These are phyloP conservation scores for Fraxinus nigra DNA, from an alignment of 305 asterid species.

Conservation along the genomic window DNA sequence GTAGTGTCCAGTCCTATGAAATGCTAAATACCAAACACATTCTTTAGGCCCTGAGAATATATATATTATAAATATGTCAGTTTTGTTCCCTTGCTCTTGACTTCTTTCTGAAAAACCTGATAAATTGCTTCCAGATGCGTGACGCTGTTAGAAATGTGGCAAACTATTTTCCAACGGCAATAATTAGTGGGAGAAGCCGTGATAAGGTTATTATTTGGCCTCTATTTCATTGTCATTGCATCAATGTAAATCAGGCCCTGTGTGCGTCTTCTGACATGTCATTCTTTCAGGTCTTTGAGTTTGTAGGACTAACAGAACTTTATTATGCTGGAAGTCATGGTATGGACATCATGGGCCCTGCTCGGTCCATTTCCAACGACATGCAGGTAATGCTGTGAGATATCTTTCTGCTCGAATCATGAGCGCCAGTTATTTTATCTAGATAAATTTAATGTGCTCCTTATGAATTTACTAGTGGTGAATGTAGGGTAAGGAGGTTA, in stretches of 20 bases:
- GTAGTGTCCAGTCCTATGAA: background rate
- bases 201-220: slow-evolving; percentile 62
- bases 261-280: slow-evolving; percentile 14
- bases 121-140: slow-evolving; percentile 64
- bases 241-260: background rate
- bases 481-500: slow-evolving; percentile 72
- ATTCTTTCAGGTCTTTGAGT: slow-evolving; percentile 65
- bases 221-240: background rate
- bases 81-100: slow-evolving; percentile 9
- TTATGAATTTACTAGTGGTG: slow-evolving; percentile 5
- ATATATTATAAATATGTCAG: background rate
- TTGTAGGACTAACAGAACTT: slow-evolving; percentile 80
- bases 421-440: background rate
- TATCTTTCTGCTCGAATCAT: slow-evolving; percentile 3
- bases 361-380: slow-evolving; percentile 51
- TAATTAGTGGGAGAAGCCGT: slow-evolving; percentile 94
- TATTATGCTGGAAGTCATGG: slow-evolving; percentile 98
- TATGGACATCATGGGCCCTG: slow-evolving; percentile 97
- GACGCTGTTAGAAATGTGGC: slow-evolving; percentile 71
- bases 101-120: slow-evolving; percentile 12
- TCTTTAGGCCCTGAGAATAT: background rate
- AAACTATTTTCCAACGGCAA: slow-evolving; percentile 80
- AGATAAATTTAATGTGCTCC: background rate
- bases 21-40: background rate
- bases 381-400: slow-evolving; percentile 50